Evolutionary conservation across 2,329 filamentous ascomycete species (phyloP).

Genomic region (Endoconidiophora polonica): DNA sequence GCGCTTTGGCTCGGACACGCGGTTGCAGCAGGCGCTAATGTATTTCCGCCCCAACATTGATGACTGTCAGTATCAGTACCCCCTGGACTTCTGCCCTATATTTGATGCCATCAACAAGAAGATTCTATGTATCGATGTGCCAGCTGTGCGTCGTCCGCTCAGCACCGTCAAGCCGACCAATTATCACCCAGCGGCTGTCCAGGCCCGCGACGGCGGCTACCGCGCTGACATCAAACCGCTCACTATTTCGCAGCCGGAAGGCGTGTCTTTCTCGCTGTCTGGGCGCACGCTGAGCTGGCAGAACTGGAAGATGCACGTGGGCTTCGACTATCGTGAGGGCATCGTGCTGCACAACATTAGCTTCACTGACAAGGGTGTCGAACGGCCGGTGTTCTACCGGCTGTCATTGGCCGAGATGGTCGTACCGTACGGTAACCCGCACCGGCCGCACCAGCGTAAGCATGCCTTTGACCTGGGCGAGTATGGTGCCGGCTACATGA

Average conservation of each 20-base stretch:
- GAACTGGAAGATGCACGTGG: slow-evolving; percentile 84
- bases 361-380: slow-evolving; percentile 67
- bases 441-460: slow-evolving; percentile 65
- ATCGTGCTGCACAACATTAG: slow-evolving; percentile 82
- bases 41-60: slow-evolving; percentile 80
- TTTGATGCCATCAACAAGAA: slow-evolving; percentile 65
- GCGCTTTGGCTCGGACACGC: slow-evolving; percentile 60
- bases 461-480: slow-evolving; percentile 70
- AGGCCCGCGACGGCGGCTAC: slow-evolving; percentile 47
- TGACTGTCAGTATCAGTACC: slow-evolving; percentile 79
- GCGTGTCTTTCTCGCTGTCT: slow-evolving; percentile 67
- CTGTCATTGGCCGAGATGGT: slow-evolving; percentile 88
- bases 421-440: slow-evolving; percentile 71
- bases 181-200: slow-evolving; percentile 59
- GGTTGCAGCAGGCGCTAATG: slow-evolving; percentile 86
- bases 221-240: slow-evolving; percentile 69
- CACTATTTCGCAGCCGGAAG: slow-evolving; percentile 74
- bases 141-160: slow-evolving; percentile 56
- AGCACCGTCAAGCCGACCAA: slow-evolving; percentile 58
- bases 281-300: slow-evolving; percentile 71
- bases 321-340: slow-evolving; percentile 89
- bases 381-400: slow-evolving; percentile 71
- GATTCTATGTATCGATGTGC: slow-evolving; percentile 72
- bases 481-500: slow-evolving; percentile 71
- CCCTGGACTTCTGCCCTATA: slow-evolving; percentile 86